Evolutionary conservation across 768 basidiomycete genomes (phyloP), one percentile per base, ranked within the genome.

Genomic region (Strobilomyces echinocephalus): DNA sequence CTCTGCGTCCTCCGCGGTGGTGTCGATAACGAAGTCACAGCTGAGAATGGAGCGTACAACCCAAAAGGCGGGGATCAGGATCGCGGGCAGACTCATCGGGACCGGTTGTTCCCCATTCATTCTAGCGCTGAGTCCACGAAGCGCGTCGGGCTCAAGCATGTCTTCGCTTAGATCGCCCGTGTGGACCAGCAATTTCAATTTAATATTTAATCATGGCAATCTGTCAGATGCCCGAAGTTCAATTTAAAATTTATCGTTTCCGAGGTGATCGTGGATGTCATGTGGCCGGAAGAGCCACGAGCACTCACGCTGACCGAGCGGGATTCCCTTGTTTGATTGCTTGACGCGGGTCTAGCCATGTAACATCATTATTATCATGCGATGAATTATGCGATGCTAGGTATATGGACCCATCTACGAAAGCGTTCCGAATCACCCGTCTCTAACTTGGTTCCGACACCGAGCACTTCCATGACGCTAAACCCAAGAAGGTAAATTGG

Each of bases 211-310:
- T 36, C 9, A 31, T 45, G 57, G 69, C 20, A 39, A 67, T 58
- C 56, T 55, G 35, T 63, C 9, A 52, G 56, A 39, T 46, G 4
- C 35, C 64, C 68, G 65, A 34, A 11, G 4, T 8, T 4, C 41
- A 40, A 46, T 44, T 47, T 46, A 63, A n/a, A 26, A 24, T 24
- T 24, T 56, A 34, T 46, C 16, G 15, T 31, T 31, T 45, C 69
- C 67, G 67, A 69, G 40, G 58, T 69, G 64, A 70, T 63, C 67
- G 64, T 59, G 57, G 53, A 45, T 47, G 35, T 35, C 11, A 58
- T 5, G 11, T 24, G 24, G 20, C n/a, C 26, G 31, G 7, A 10
- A n/a, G 34, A 46, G 36, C 46, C 34, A 20, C 42, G 30, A 48
- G 49, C 31, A 31, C 36, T 40, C 12, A 14, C 33, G 15, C 16